These are phyloP conservation scores for Cutaneotrichosporon cutaneum DNA, from an alignment of 1,284 basidiomycete species.

Conservation along the genomic window DNA sequence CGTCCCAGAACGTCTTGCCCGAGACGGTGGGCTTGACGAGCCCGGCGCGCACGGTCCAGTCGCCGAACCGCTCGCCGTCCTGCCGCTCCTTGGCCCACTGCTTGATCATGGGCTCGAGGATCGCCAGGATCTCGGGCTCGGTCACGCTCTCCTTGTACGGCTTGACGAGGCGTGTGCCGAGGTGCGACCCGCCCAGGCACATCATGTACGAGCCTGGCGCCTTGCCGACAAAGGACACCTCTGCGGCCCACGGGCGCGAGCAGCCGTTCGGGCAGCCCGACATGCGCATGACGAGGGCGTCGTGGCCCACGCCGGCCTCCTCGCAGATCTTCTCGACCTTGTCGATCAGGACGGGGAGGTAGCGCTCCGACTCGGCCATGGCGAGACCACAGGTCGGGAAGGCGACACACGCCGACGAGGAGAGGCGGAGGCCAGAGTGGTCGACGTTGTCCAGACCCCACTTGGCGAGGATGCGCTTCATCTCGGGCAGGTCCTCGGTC, in stretches of 20 bases:
- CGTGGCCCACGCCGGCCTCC: slow-evolving; percentile 84
- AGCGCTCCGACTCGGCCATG: slow-evolving; percentile 94
- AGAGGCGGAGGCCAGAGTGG: slow-evolving; percentile 75
- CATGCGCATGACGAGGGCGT: slow-evolving; percentile 97
- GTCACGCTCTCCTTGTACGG: slow-evolving; percentile 73
- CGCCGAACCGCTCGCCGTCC: slow-evolving; percentile 92
- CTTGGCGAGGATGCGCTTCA: slow-evolving; percentile 76
- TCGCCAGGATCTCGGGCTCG: slow-evolving; percentile 89
- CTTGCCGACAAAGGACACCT: slow-evolving; percentile 96
- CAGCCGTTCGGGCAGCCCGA: slow-evolving; percentile 92
- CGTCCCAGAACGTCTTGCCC: slow-evolving; percentile 78
- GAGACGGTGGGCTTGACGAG: slow-evolving; percentile 76
- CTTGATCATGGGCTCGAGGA: slow-evolving; percentile 89
- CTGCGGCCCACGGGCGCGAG: slow-evolving; percentile 91
- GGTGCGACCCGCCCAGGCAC: slow-evolving; percentile 93
- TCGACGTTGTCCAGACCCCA: slow-evolving; percentile 90
- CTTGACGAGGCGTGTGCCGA: slow-evolving; percentile 91
- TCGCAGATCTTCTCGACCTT: slow-evolving; percentile 96
- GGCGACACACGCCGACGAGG: slow-evolving; percentile 91
- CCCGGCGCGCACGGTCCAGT: slow-evolving; percentile 85
- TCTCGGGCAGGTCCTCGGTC: slow-evolving; percentile 67
- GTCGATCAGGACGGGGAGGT: slow-evolving; percentile 89
- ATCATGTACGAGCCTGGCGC: slow-evolving; percentile 91
- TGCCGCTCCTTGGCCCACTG: slow-evolving; percentile 82
- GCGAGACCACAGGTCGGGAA: slow-evolving; percentile 96